Evolutionary conservation across 2,329 filamentous ascomycete genomes (phyloP).

Genomic region (Pyricularia sp.): DNA sequence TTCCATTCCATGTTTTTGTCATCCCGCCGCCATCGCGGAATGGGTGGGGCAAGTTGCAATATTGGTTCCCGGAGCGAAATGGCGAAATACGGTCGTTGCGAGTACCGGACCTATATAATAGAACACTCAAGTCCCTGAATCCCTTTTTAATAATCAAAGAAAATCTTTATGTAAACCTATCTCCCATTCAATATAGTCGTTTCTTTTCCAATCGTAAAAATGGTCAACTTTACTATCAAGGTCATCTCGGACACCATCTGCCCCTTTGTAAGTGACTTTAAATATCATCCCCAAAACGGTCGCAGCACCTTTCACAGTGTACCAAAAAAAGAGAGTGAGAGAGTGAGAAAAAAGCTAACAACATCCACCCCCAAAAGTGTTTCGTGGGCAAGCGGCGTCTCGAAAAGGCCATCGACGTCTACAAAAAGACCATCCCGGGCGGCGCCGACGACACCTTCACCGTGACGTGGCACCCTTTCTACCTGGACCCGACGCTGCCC

Average conservation of each 20-base stretch:
- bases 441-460: conserved; percentile 57
- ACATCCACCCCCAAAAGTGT: conserved; percentile 35
- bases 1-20: background rate
- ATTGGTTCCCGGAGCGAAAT: background rate
- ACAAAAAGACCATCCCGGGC: conserved; percentile 51
- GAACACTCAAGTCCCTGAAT: background rate
- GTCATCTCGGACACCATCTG: conserved; percentile 78
- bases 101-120: background rate
- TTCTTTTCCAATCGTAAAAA: conserved; percentile 21
- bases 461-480: conserved; percentile 70
- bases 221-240: conserved; percentile 69
- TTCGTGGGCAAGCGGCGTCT: conserved; percentile 74
- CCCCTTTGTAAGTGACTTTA: conserved; percentile 37
- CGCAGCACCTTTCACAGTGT: background rate
- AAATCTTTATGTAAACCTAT: background rate
- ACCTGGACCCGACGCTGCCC: conserved; percentile 60
- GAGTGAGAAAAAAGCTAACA: conserved; percentile 12
- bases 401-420: conserved; percentile 58
- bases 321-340: background rate
- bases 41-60: background rate
- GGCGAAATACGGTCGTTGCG: no score
- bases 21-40: background rate
- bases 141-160: background rate
- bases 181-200: background rate
- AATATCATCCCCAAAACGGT: background rate